phyloP scores from a whole-genome alignment of 768 basidiomycete species.

The Hirschioporus abietinus region DNA sequence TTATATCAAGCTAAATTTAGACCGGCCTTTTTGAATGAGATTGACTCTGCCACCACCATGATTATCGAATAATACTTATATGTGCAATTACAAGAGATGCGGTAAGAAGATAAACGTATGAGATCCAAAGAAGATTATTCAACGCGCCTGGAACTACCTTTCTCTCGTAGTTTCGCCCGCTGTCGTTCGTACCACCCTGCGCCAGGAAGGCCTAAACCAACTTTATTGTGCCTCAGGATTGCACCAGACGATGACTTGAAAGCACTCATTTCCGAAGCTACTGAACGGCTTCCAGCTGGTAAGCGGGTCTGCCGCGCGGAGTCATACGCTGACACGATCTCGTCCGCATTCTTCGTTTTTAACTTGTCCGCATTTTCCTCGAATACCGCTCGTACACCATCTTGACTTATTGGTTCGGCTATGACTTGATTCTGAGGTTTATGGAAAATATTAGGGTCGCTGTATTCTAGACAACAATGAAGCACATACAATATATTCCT shows the following conservation, averaged over 20 bases:
- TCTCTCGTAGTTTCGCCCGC: slow-evolving; percentile 1
- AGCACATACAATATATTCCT: slow-evolving; percentile 58
- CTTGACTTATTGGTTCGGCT: slow-evolving; percentile 1
- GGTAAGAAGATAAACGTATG: background rate
- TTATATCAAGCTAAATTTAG: background rate
- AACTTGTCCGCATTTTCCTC: background rate
- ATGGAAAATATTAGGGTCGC: background rate
- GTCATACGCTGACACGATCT: background rate
- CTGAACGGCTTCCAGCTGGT: background rate
- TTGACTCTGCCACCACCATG: background rate
- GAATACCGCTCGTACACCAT: background rate
- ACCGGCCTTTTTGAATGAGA: background rate
- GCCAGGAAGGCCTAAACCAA: slow-evolving; percentile 1
- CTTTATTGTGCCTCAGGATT: background rate
- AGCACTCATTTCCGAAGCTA: slow-evolving; percentile 1
- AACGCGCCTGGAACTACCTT: background rate
- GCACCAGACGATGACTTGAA: background rate
- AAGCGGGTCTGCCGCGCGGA: background rate
- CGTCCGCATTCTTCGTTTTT: background rate
- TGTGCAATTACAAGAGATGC: background rate
- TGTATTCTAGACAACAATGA: no score
- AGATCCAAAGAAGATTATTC: background rate
- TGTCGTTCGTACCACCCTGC: background rate
- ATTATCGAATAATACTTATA: background rate
- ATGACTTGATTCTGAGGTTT: background rate